phyloP scores from a whole-genome alignment of 176 grass and related monocot genomes.

The Rhynchospora tenuis region DNA sequence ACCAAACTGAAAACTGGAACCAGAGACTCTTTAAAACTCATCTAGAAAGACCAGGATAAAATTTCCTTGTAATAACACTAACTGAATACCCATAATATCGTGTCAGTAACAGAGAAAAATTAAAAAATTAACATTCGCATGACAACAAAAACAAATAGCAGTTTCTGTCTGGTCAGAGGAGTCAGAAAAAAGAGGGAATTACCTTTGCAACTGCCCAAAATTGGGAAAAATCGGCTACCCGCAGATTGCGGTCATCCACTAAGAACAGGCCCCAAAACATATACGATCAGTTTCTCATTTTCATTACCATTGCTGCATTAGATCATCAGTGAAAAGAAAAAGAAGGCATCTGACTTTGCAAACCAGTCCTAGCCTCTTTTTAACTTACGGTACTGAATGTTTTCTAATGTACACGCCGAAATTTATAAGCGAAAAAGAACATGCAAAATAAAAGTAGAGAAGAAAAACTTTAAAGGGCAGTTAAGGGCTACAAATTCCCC shows the following conservation, averaged over 20 bases:
- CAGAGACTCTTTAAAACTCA: not conserved
- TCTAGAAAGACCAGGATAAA: not conserved
- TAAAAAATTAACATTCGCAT: constrained; percentile 25
- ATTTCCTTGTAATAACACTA: not conserved
- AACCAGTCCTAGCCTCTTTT: constrained; percentile 21
- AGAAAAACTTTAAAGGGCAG: not conserved
- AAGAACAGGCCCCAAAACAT: constrained; percentile 42
- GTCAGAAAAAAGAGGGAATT: constrained; percentile 61
- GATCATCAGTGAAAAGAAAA: constrained; percentile 47
- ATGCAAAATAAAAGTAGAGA: not conserved
- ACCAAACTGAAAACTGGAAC: not conserved
- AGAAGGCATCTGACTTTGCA: constrained; percentile 48
- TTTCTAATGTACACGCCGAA: constrained; percentile 1
- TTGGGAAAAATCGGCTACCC: constrained; percentile 99
- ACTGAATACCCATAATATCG: not conserved
- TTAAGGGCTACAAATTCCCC: constrained; percentile 22
- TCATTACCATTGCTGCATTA: constrained; percentile 65
- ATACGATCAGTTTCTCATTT: constrained; percentile 82
- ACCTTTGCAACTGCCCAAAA: constrained; percentile 99
- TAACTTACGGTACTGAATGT: constrained; percentile 6
- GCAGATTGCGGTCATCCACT: constrained; percentile 99
- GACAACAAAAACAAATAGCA: constrained; percentile 50
- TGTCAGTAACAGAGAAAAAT: constrained; percentile 22
- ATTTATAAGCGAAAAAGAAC: constrained; percentile 16
- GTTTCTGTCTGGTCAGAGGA: constrained; percentile 21